These are phyloP conservation scores for Fusarium redolens DNA, from an alignment of 2,329 filamentous ascomycete species.

Conservation along the genomic window DNA sequence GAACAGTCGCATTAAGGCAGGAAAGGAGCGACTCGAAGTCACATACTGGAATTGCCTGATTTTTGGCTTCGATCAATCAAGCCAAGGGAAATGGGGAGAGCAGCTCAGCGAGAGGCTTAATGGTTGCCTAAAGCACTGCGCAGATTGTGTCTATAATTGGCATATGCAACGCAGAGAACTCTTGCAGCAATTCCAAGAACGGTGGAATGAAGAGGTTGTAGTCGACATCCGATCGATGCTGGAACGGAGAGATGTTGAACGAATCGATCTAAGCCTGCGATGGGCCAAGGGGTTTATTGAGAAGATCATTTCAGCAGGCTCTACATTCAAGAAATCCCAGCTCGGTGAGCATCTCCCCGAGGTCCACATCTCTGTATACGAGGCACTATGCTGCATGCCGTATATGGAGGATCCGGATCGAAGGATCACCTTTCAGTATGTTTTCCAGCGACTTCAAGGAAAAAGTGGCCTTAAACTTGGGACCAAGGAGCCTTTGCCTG, in stretches of 20 bases:
- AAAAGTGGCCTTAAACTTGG: constrained; percentile 83
- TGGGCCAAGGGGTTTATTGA: constrained; percentile 66
- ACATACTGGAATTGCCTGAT: constrained; percentile 77
- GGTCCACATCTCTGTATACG: constrained; percentile 84
- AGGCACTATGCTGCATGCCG: constrained; percentile 85
- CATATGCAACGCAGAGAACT: constrained; percentile 75
- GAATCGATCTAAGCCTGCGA: constrained; percentile 70
- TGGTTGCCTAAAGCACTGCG: constrained; percentile 70
- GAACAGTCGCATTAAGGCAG: constrained; percentile 64
- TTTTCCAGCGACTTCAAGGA: constrained; percentile 79
- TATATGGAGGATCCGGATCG: constrained; percentile 72
- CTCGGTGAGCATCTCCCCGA: constrained; percentile 62
- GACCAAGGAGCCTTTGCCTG: constrained; percentile 78
- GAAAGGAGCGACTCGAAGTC: constrained; percentile 66
- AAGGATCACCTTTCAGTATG: constrained; percentile 76
- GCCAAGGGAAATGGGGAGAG: constrained; percentile 68
- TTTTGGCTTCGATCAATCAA: constrained; percentile 72
- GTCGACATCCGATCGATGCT: constrained; percentile 66
- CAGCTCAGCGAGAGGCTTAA: constrained; percentile 70
- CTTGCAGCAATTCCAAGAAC: constrained; percentile 70
- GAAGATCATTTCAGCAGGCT: constrained; percentile 60
- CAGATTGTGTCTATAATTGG: constrained; percentile 79
- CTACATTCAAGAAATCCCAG: constrained; percentile 59
- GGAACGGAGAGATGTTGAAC: constrained; percentile 68
- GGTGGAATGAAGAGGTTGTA: constrained; percentile 63